Base-by-base conservation (phyloP, 2,329 filamentous ascomycete species). In the Dactylonectria estremocensis region DNA sequence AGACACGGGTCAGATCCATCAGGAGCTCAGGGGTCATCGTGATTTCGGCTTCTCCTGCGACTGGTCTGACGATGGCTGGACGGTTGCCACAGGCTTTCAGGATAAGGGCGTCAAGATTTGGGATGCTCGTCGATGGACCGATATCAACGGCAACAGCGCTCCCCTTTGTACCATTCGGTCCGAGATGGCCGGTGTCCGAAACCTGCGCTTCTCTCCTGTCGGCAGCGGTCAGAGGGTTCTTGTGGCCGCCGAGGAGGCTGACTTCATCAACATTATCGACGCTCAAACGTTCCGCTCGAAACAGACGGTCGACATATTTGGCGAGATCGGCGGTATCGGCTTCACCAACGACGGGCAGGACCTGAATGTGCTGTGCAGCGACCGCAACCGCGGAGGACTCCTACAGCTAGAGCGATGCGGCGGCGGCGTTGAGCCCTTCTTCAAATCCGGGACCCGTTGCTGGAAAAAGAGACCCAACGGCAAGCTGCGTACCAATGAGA, bases 21-120 rank as follows among this genome's bases (percentile, higher is more conserved):
- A 91, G 71, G 80, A 82, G 28, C 86, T 95, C 2, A 79, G 83
- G 4, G 90, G 91, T 2, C 92, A 94, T 75, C 84, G 84, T 14
- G 92, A 95, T 75, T 92, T 87, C 72, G 92, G 90, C 2, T 95
- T 95, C 74, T 90, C 93, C 2, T 94, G 92, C 74, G 93, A 92
- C 71, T 95, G 93, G 93, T 91, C 92, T 18, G 90, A 92, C 60
- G 91, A 95, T 76, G 93, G 92, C 35, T 90, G 90, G 82, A 91
- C 90, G 13, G 87, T 95, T 20, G 93, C 93, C 13, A 95, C 93
- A 0, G 93, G 91, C 22, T 92, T 91, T 68, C 93, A 95, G 79
- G 93, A 95, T 78, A 91, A 87, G 77, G 87, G 86, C 31, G 86
- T 95, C 71, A 89, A 90, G 70, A 89, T 95, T 55, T 95, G 92